These are phyloP conservation scores for Kluyveromyces lactis DNA, from an alignment of 805 yeast species.

Conservation along the genomic window DNA sequence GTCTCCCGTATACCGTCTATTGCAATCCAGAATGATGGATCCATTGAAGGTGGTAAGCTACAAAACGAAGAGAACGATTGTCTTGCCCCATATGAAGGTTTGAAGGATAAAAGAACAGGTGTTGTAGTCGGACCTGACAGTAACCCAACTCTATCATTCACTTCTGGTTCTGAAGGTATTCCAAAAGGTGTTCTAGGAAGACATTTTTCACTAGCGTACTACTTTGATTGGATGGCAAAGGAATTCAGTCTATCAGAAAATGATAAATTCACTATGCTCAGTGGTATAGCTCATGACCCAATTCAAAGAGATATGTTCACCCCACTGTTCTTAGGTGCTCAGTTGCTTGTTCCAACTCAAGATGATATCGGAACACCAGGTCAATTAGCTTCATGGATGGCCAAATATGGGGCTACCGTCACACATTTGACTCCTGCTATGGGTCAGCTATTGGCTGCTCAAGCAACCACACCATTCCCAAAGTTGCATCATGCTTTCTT, in stretches of 20 bases:
- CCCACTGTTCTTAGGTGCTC: constrained; percentile 93
- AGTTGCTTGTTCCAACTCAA: constrained; percentile 83
- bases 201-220: constrained; percentile 92
- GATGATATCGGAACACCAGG: constrained; percentile 99
- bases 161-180: constrained; percentile 96
- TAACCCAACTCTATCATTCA: constrained; percentile 92
- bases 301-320: constrained; percentile 99
- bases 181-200: constrained; percentile 99
- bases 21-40: constrained; percentile 69
- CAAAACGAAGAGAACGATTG: constrained; percentile 36
- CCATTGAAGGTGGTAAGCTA: constrained; percentile 49
- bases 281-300: constrained; percentile 99
- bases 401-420: constrained; percentile 80
- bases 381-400: constrained; percentile 95
- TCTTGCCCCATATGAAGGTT: constrained; percentile 38
- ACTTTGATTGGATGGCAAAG: constrained; percentile 97
- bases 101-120: constrained; percentile 60
- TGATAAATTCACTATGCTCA: constrained; percentile 93
- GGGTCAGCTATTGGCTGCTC: constrained; percentile 96
- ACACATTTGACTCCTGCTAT: constrained; percentile 98
- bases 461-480: constrained; percentile 83
- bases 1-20: constrained; percentile 68
- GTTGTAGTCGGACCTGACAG: constrained; percentile 95
- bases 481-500: constrained; percentile 91
- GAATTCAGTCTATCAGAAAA: constrained; percentile 66